Evolutionary conservation across 129 eudicot species (phyloP).

Genomic region (Pittosporum tobira): DNA sequence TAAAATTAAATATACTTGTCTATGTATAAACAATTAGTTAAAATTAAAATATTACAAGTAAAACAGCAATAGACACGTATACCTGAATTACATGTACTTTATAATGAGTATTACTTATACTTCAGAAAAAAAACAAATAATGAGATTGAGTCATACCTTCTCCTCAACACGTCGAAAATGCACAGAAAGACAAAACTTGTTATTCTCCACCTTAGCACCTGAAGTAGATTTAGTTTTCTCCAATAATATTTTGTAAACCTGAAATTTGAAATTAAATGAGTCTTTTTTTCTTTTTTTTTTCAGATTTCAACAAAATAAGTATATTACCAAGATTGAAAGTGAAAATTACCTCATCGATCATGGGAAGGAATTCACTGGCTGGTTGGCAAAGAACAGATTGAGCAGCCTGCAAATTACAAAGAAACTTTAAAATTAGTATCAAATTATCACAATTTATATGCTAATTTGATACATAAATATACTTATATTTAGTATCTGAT

Average conservation of each 20-base stretch:
- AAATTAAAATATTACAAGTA: too few relatives aligned
- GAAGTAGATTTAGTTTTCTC: conserved; percentile 58
- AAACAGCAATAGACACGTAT: too few relatives aligned
- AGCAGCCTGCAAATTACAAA: conserved; percentile 36
- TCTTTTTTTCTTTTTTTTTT: not conserved
- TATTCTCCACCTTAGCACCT: conserved; percentile 74
- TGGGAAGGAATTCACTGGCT: conserved; percentile 72
- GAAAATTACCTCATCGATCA: conserved; percentile 67
- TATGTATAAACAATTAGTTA: not conserved
- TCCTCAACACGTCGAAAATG: conserved; percentile 83
- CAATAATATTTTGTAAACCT: conserved; percentile 47
- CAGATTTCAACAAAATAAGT: not conserved
- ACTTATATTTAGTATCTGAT: not conserved
- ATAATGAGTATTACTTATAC: too few relatives aligned
- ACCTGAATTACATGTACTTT: too few relatives aligned
- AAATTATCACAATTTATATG: not conserved
- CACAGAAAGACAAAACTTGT: conserved; percentile 65
- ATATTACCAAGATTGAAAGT: not conserved
- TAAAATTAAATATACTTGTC: too few relatives aligned
- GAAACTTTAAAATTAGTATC: not conserved
- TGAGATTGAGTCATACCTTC: conserved; percentile 26
- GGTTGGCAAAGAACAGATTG: conserved; percentile 80
- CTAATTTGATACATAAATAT: too few relatives aligned
- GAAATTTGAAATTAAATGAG: conserved; percentile 6
- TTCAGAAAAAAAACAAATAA: not conserved